These are phyloP conservation scores for Oleoguttula mirabilis DNA, from an alignment of 495 filamentous ascomycete genomes.

Conservation along the genomic window DNA sequence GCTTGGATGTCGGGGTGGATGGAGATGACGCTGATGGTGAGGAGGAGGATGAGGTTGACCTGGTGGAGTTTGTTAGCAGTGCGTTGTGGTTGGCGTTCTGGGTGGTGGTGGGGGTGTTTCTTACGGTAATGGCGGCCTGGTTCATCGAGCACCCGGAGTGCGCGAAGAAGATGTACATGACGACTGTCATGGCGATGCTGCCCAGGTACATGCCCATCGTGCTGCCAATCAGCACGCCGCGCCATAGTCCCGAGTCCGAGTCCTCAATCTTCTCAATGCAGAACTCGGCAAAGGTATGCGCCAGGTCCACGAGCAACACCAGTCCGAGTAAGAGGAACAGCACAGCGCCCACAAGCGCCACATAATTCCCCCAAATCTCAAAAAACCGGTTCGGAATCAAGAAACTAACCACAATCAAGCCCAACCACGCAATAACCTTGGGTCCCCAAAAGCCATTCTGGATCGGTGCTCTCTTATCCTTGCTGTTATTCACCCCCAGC, in stretches of 20 bases:
- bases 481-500: slow-evolving; percentile 75
- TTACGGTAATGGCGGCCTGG: slow-evolving; percentile 59
- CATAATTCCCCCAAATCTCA: slow-evolving; percentile 88
- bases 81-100: too few relatives aligned
- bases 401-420: slow-evolving; percentile 79
- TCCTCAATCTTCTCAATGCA: slow-evolving; percentile 89
- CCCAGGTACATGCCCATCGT: slow-evolving; percentile 89
- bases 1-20: slow-evolving; percentile 86
- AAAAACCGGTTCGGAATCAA: slow-evolving; percentile 94
- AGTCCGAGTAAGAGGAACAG: slow-evolving; percentile 88
- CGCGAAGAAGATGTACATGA: slow-evolving; percentile 98
- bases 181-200: slow-evolving; percentile 80
- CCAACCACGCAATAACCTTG: slow-evolving; percentile 75
- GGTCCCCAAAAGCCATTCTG: slow-evolving; percentile 95
- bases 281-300: slow-evolving; percentile 95
- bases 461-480: slow-evolving; percentile 71
- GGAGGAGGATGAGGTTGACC: slow-evolving; percentile 77
- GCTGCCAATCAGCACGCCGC: slow-evolving; percentile 75
- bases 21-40: slow-evolving; percentile 70
- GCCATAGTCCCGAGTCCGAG: slow-evolving; percentile 72
- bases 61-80: slow-evolving; percentile 24
- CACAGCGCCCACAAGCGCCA: slow-evolving; percentile 79
- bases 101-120: slow-evolving; percentile 10
- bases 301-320: slow-evolving; percentile 85
- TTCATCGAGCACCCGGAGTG: slow-evolving; percentile 79